Base-by-base conservation (phyloP, 1,139 yeast genomes). In the Saccharomyces hybrid region DNA sequence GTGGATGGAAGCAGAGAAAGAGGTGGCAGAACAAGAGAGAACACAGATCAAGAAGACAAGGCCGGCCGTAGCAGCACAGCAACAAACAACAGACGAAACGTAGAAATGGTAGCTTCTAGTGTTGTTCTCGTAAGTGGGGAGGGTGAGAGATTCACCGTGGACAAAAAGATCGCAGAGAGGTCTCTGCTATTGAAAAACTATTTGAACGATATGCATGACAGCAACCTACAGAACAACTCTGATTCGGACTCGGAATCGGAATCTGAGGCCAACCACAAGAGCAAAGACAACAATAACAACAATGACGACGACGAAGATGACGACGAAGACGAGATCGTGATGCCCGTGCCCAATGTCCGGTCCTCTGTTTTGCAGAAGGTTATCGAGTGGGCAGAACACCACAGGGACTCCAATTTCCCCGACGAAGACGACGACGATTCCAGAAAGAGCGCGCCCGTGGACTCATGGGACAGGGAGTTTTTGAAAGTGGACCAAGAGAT, bases 401-500 rank as follows among this genome's bases (percentile, higher is more conserved):
- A 95, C 76, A 87, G 85, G 72, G 88, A 88, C 68, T 87, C 93
- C 48, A 79, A 79, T 31, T 85, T 85, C 72, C 87, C 87, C 23
- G 88, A 82, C 57, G 88, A 83, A 51, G 91, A 85, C 57, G 87
- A 84, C 57, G 95, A 86, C 60, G 93, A 85, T 66, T 82, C 90
- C 27, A 88, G 88, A 66, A 88, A 87, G 64, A 79, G 88, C 5
- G 88, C 89, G 3, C 93, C 93, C 1, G 85, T 93, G 55, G 93
- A 88, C 60, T 95, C 91, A 57, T 95, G 99, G 99, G 99, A 95
- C 73, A 88, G 88, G 71, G 89, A 87, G 70, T 95, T 93, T 71
- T 80, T 95, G 68, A 88, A 89, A 64, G 98, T 95, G 47, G 99
- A 95, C 72, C 99, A 95, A 72, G 99, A 95, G 69, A 90, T 95